A percentile compares a stretch with the other conserved stretches of the same genome.
phyloP scores from a whole-genome alignment of 1,284 basidiomycete species.

The Erythrobasidium hasegawianum region DNA sequence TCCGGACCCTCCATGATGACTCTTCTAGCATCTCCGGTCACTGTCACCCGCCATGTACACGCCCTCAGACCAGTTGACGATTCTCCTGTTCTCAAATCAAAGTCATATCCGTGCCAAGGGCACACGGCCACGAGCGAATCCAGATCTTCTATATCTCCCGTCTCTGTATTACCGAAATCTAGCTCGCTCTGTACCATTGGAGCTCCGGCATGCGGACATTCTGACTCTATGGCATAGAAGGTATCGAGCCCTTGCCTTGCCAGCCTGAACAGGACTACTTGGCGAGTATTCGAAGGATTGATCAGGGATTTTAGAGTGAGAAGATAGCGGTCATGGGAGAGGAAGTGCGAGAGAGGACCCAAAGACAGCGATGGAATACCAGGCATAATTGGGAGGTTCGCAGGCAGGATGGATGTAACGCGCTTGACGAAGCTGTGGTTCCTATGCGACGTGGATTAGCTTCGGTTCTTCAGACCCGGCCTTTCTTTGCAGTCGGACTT shows the following conservation, averaged over 20 bases:
- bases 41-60: constrained; percentile 68
- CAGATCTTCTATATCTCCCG: constrained; percentile 38
- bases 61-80: constrained; percentile 72
- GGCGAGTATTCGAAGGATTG: constrained; percentile 5
- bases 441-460: background rate
- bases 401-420: background rate
- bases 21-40: constrained; percentile 54
- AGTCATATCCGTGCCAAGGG: constrained; percentile 77
- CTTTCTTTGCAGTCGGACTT: too few relatives aligned
- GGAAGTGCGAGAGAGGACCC: constrained; percentile 12
- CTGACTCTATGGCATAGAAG: constrained; percentile 32
- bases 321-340: constrained; percentile 25
- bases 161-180: constrained; percentile 21
- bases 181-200: constrained; percentile 31
- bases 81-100: constrained; percentile 64
- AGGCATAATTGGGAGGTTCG: background rate
- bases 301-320: constrained; percentile 12
- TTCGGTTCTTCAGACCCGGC: too few relatives aligned
- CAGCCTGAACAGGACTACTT: constrained; percentile 34
- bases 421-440: background rate
- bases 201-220: constrained; percentile 35
- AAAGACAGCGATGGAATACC: background rate
- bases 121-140: constrained; percentile 57
- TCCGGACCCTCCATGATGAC: constrained; percentile 66
- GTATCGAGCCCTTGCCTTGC: constrained; percentile 12